Evolutionary conservation across 768 basidiomycete genomes (phyloP).

Genomic region (Suillus bovinus): DNA sequence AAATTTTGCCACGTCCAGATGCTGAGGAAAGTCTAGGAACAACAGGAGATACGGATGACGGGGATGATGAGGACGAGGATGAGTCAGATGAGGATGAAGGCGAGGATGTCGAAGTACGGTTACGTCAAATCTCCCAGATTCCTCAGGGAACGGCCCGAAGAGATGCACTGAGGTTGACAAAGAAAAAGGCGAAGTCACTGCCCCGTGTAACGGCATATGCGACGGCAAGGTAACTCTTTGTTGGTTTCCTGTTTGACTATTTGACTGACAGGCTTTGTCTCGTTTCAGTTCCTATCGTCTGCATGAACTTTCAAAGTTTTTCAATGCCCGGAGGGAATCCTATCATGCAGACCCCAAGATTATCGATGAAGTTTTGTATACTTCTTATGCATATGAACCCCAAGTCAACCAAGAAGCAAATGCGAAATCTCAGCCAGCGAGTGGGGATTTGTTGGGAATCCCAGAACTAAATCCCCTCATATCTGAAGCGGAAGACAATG

Average conservation of each 20-base stretch:
- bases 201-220: slow-evolving; percentile 97
- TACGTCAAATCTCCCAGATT: slow-evolving; percentile 81
- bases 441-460: slow-evolving; percentile 77
- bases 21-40: slow-evolving; percentile 47
- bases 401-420: slow-evolving; percentile 33
- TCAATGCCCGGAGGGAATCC: slow-evolving; percentile 76
- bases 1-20: slow-evolving; percentile 21
- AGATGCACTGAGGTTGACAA: slow-evolving; percentile 87
- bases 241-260: background rate
- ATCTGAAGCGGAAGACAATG: slow-evolving; percentile 33
- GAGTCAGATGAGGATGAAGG: slow-evolving; percentile 57
- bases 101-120: slow-evolving; percentile 57
- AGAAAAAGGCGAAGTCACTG: slow-evolving; percentile 90
- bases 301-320: slow-evolving; percentile 84
- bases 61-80: slow-evolving; percentile 56
- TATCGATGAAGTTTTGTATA: slow-evolving; percentile 94
- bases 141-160: slow-evolving; percentile 92
- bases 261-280: slow-evolving; percentile 1
- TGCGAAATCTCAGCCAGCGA: slow-evolving; percentile 29
- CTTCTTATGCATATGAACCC: slow-evolving; percentile 82
- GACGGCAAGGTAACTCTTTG: slow-evolving; percentile 69
- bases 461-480: slow-evolving; percentile 52
- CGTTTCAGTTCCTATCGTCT: slow-evolving; percentile 80
- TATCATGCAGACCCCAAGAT: slow-evolving; percentile 86
- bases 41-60: slow-evolving; percentile 71